A percentile compares a stretch with the other conserved stretches of the same genome.
Evolutionary conservation across 2,329 filamentous ascomycete species (phyloP).

Genomic region (Remersonia thermophila): DNA sequence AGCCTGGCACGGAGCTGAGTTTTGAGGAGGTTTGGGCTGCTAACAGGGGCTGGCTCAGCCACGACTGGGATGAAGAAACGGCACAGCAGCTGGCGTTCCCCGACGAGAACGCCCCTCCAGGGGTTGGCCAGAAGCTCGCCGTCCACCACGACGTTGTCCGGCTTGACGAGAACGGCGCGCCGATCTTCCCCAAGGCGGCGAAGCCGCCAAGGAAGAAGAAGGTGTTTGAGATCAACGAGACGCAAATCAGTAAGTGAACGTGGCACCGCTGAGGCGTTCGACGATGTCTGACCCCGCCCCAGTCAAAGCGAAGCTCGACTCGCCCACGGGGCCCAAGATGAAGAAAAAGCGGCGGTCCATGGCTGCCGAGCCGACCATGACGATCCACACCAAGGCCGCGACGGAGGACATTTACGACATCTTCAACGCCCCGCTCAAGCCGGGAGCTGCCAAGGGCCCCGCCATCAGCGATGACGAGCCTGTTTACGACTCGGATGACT

Average conservation of each 20-base stretch:
- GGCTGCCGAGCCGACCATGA: conserved; percentile 82
- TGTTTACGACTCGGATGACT: conserved; percentile 64
- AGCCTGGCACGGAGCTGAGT: conserved; percentile 63
- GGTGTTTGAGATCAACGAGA: conserved; percentile 75
- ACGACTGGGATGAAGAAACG: conserved; percentile 39
- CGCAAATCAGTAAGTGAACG: conserved; percentile 65
- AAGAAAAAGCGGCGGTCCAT: conserved; percentile 52
- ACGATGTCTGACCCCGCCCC: conserved; percentile 17
- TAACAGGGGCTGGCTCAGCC: conserved; percentile 56
- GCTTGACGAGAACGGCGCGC: conserved; percentile 48
- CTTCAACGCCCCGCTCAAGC: conserved; percentile 71
- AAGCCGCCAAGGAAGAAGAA: conserved; percentile 54
- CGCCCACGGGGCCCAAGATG: conserved; percentile 73
- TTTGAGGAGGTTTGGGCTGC: conserved; percentile 85
- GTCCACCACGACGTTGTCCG: conserved; percentile 33
- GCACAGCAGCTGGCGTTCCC: conserved; percentile 15
- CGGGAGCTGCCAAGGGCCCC: conserved; percentile 21
- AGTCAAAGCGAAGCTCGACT: conserved; percentile 92
- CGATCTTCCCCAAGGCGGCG: conserved; percentile 26
- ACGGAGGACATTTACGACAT: conserved; percentile 97
- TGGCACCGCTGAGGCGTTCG: background rate
- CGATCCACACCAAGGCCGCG: conserved; percentile 84
- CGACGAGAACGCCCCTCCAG: conserved; percentile 19
- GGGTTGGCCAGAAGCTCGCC: conserved; percentile 26
- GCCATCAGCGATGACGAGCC: conserved; percentile 46